Base-by-base conservation (phyloP, 208 protist genomes). In the Novymonas esmeraldas region DNA sequence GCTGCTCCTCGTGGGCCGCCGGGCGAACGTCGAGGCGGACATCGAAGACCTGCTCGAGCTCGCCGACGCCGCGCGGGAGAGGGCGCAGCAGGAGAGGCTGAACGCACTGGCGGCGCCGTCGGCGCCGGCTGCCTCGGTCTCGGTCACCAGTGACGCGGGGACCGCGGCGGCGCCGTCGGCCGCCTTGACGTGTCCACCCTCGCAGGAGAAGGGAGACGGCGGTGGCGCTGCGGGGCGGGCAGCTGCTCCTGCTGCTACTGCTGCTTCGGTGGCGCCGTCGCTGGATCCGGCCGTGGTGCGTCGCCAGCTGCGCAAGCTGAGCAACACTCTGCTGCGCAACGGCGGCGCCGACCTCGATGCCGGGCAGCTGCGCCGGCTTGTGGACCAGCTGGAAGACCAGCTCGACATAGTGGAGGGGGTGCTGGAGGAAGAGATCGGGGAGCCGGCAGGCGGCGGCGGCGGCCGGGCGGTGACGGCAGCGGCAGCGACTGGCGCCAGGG, bases 1-100 rank as follows among this genome's bases (percentile, higher is more conserved):
- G 26, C 76, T 94, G 52, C 51, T 90, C 45, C 84, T 96, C 33
- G 77, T 93, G 10, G 91, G 84, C n/a, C 81, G 91, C 38, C 66
- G 79, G 14, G 83, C 78, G 20, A 96, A 94, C 59, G 20, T 94
- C 14, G 73, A 81, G 42, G 57, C 82, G 22, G 66, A 76, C 50
- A 84, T 89, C 11, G 81, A 79, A n/a, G 72, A 76, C 36, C n/a
- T 69, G 33, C 31, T 85, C 13, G 66, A 73, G 20, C 26, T 83
- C 3, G 54, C 54, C 6, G 65, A 63, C 33, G 22, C n/a, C 22
- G 45, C 55, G 55, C 33, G 42, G 11, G 41, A 48, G 28, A 62
- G 56, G 20, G 18, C 22, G 22, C 31, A 38, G 28, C 44, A 64
- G 13, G 34, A 36, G 31, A 20, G 33, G 10, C 20, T 29, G n/a